Evolutionary conservation across 2,329 filamentous ascomycete species (phyloP).

Genomic region (Ophiostoma sp.): DNA sequence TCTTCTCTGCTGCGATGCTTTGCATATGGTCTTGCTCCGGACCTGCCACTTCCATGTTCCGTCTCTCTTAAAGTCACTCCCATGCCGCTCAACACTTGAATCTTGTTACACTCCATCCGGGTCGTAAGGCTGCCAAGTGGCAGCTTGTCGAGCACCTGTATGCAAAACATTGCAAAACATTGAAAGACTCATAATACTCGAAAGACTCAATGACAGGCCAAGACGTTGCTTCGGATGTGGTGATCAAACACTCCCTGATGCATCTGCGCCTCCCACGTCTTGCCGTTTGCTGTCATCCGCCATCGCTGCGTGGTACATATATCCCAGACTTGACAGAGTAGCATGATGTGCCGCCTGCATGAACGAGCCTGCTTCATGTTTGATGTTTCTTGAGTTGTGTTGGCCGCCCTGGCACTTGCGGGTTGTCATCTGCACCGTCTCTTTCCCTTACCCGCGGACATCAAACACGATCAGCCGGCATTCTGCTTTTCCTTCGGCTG

Average conservation of each 20-base stretch:
- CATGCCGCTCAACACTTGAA: too few relatives aligned
- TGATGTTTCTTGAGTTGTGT: not conserved
- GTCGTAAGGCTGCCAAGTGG: too few relatives aligned
- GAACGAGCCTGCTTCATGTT: not conserved
- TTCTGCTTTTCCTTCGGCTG: not conserved
- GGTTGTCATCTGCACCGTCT: not conserved
- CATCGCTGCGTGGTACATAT: not conserved
- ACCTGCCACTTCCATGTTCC: too few relatives aligned
- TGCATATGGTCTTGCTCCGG: too few relatives aligned
- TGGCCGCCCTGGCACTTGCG: not conserved
- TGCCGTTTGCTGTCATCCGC: not conserved
- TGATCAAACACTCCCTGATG: conserved; percentile 8
- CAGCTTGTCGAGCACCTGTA: too few relatives aligned
- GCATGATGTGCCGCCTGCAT: not conserved
- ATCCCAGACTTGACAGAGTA: not conserved
- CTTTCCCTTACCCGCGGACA: not conserved
- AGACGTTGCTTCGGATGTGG: not conserved
- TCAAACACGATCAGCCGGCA: not conserved
- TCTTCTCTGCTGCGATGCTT: too few relatives aligned
- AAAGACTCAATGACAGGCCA: not conserved
- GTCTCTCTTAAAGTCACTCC: too few relatives aligned
- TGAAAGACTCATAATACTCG: not conserved
- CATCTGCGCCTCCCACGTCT: not conserved
- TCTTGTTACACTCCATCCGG: too few relatives aligned
- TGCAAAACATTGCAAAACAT: not conserved